Evolutionary conservation across 306 rosid species (phyloP), one percentile per base, ranked within the genome.

Genomic region (Ormosia emarginata): DNA sequence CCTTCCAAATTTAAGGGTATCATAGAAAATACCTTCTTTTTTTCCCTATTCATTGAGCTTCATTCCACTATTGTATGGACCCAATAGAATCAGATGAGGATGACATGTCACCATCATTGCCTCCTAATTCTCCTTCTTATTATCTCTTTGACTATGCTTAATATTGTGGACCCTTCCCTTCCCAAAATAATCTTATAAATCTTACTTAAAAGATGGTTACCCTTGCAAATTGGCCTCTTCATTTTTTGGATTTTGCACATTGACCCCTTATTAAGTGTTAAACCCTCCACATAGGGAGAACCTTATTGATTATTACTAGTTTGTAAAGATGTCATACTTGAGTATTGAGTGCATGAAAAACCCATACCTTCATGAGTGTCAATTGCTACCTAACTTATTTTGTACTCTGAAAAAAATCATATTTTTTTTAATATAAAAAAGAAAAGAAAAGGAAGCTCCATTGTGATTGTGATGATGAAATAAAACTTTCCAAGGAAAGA

Each of bases 51-150:
- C 52, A 69, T 41, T 46, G 41, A 65, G 17, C 1, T 40, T 79
- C 29, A 11, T 15, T 29, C 33, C 69, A 7, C 34, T 66, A 8
- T 62, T 53, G 18, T 62, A 85, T 66, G 90, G 94, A 67, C 86
- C 88, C 73, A 75, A 75, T 74, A 69, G 85, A 84, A 80, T 84
- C 83, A 58, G 63, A 73, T 59, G 74, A 57, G 74, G 78, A 81
- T 85, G 87, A 74, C 73, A 64, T 67, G 87, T 83, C 92, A 40
- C 69, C 84, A 5, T 84, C 86, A 71, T 80, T 50, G 78, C 83
- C 62, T 50, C 79, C 83, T 69, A 46, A 79, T 70, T 67, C 64
- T 52, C 73, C 65, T 46, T 56, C 67, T 49, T 59, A 59, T 73
- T 40, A 71, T 49, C 71, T 36, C 5, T 83, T 78, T 77, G 66